A percentile compares a stretch with the other conserved stretches of the same genome.
These are phyloP conservation scores for Tolypocladium inflatum DNA, from an alignment of 2,329 filamentous ascomycete genomes.

Conservation along the genomic window DNA sequence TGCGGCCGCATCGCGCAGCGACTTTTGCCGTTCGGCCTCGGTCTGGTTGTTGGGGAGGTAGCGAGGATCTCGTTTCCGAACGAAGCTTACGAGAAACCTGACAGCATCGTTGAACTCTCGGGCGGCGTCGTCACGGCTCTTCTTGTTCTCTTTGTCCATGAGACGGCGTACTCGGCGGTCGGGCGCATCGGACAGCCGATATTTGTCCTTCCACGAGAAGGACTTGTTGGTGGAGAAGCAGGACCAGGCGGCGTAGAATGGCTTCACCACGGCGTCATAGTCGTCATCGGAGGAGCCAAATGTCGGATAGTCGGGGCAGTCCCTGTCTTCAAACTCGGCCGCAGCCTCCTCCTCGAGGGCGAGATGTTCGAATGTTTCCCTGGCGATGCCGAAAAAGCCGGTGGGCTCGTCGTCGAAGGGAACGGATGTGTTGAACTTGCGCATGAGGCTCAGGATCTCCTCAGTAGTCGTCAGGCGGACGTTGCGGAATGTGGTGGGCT, in stretches of 20 bases:
- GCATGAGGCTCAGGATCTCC: slow-evolving; percentile 69
- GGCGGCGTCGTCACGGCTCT: slow-evolving; percentile 69
- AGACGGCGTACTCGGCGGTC: slow-evolving; percentile 72
- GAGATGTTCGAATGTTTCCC: slow-evolving; percentile 69
- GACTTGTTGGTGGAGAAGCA: slow-evolving; percentile 76
- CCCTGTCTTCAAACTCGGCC: slow-evolving; percentile 55
- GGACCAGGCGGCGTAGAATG: slow-evolving; percentile 75
- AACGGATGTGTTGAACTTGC: slow-evolving; percentile 68
- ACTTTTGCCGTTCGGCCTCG: slow-evolving; percentile 71
- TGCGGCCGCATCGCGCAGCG: slow-evolving; percentile 65
- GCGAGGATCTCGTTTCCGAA: slow-evolving; percentile 82
- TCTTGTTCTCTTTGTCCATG: slow-evolving; percentile 95
- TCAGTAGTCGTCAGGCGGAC: slow-evolving; percentile 69
- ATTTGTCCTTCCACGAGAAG: slow-evolving; percentile 84
- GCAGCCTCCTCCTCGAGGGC: slow-evolving; percentile 72
- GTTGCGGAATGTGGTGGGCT: slow-evolving; percentile 54
- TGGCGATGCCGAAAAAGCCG: slow-evolving; percentile 78
- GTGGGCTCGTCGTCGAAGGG: slow-evolving; percentile 70
- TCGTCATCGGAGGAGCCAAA: slow-evolving; percentile 71
- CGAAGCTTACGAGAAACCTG: slow-evolving; percentile 74
- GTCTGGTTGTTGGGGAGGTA: slow-evolving; percentile 69
- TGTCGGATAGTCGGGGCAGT: slow-evolving; percentile 60
- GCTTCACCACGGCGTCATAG: slow-evolving; percentile 67
- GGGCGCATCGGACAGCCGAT: slow-evolving; percentile 74
- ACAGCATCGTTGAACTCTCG: slow-evolving; percentile 92